phyloP scores from a whole-genome alignment of 257 asterid species.

The Coffea canephora region DNA sequence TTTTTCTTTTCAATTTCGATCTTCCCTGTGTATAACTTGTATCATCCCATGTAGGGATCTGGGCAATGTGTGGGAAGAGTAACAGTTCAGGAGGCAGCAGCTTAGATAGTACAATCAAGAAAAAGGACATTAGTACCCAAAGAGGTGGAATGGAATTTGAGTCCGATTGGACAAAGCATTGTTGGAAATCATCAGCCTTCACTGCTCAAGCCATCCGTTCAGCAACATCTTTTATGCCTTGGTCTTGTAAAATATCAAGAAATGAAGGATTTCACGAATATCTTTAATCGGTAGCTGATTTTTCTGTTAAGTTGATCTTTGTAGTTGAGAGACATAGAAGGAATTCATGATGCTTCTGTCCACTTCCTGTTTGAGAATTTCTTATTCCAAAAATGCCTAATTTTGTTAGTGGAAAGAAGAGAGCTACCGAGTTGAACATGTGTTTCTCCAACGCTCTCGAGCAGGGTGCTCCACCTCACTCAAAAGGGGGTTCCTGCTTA shows the following conservation, averaged over 20 bases:
- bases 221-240: constrained; percentile 58
- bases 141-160: constrained; percentile 63
- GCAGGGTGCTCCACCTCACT: constrained; percentile 26
- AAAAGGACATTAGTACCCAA: constrained; percentile 21
- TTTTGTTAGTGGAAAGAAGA: constrained; percentile 33
- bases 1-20: constrained; percentile 2
- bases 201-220: constrained; percentile 49
- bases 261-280: constrained; percentile 67
- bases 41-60: constrained; percentile 31
- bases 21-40: constrained; percentile 2
- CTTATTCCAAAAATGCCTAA: constrained; percentile 41
- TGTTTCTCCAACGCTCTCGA: constrained; percentile 35
- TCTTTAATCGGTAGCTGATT: constrained; percentile 34
- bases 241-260: constrained; percentile 71
- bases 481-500: constrained; percentile 30
- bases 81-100: constrained; percentile 23
- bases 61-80: constrained; percentile 49
- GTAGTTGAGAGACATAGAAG: constrained; percentile 2
- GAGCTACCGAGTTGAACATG: constrained; percentile 41
- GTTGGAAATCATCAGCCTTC: constrained; percentile 46
- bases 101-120: constrained; percentile 23
- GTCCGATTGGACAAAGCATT: constrained; percentile 50
- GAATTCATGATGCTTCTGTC: constrained; percentile 5
- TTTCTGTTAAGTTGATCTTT: constrained; percentile 18
- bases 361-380: constrained; percentile 10